phyloP scores from a whole-genome alignment of 495 filamentous ascomycete genomes.

The Parathielavia hyrcaniae region DNA sequence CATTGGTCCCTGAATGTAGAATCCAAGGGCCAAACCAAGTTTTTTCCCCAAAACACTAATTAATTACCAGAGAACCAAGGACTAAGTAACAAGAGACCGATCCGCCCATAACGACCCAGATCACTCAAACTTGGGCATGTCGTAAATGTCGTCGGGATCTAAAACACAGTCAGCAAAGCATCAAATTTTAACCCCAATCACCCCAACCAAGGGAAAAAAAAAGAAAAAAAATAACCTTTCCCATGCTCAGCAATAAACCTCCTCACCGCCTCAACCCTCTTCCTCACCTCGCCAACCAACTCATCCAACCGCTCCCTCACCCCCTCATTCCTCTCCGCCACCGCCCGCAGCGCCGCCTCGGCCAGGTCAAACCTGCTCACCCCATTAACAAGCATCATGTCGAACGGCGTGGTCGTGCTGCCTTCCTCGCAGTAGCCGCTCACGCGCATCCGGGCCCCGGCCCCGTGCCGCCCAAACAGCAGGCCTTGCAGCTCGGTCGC shows the following conservation, averaged over 20 bases:
- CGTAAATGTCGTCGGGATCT: slow-evolving; percentile 49
- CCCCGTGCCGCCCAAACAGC: slow-evolving; percentile 52
- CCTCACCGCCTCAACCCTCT: slow-evolving; percentile 46
- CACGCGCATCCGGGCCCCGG: slow-evolving; percentile 48
- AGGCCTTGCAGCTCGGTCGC: slow-evolving; percentile 56
- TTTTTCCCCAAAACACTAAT: no score
- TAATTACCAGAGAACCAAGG: no score
- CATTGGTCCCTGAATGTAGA: no score
- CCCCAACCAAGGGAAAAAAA: neutral
- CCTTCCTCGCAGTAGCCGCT: slow-evolving; percentile 67
- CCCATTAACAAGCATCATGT: slow-evolving; percentile 65
- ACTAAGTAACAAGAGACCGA: no score
- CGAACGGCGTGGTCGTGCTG: slow-evolving; percentile 65
- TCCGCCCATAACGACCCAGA: neutral
- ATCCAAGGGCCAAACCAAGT: no score
- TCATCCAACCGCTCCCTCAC: slow-evolving; percentile 47
- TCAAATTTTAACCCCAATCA: neutral
- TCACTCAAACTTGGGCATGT: slow-evolving; percentile 21
- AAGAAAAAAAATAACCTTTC: slow-evolving; percentile 29
- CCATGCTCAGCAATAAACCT: slow-evolving; percentile 52
- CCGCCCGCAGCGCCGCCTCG: slow-evolving; percentile 44
- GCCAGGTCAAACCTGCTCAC: slow-evolving; percentile 60
- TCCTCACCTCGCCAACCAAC: slow-evolving; percentile 44
- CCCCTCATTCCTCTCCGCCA: slow-evolving; percentile 38
- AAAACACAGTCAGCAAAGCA: slow-evolving; percentile 4